Evolutionary conservation across 1,284 basidiomycete species (phyloP), one percentile per base, ranked within the genome.

Genomic region (Cryptococcus jaspeensis): DNA sequence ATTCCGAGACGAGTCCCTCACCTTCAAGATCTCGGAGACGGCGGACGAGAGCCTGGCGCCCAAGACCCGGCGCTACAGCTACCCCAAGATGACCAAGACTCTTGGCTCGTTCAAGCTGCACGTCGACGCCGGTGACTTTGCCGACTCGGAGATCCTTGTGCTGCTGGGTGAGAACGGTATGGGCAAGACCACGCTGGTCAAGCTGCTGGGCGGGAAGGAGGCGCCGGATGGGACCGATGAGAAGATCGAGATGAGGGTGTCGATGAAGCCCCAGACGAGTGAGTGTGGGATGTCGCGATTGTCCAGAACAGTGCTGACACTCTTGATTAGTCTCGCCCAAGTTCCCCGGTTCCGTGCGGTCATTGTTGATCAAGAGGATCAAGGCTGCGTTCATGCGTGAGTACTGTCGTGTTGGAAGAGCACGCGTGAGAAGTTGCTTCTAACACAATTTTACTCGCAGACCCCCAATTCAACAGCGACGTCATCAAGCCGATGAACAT

Each of bases 101-200:
- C 84, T 94, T 45, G 94, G 94, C 37, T 75, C 76, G 63, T 97
- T 98, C 86, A 95, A 97, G 78, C 84, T 98, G 49, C 89, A 91
- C 46, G 89, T 97, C 57, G 84, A 93, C 67, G 79, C 77, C 0
- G 94, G 94, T 32, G 84, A 84, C 50, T 97, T 96, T 79, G 92
- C 92, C 16, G 92, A 97, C 74, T 95, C 92, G 1, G 93, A 98
- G 75, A 97, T 97, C 74, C 91, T 97, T 65, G 93, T 98, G 73
- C 90, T 97, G 87, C 81, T 97, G 37, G 93, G 93, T 60, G 93
- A 98, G 83, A 98, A 98, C 77, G 93, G 93, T 53, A 98, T 92
- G 11, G 93, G 93, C 46, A 98, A 98, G 83, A 96, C 94, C 48
- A 98, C 93, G 0, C 90, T 98, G 73, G 90, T 98, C 58, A 88